These are phyloP conservation scores for Orbilia javanica DNA, from an alignment of 2,329 filamentous ascomycete genomes.

Conservation along the genomic window DNA sequence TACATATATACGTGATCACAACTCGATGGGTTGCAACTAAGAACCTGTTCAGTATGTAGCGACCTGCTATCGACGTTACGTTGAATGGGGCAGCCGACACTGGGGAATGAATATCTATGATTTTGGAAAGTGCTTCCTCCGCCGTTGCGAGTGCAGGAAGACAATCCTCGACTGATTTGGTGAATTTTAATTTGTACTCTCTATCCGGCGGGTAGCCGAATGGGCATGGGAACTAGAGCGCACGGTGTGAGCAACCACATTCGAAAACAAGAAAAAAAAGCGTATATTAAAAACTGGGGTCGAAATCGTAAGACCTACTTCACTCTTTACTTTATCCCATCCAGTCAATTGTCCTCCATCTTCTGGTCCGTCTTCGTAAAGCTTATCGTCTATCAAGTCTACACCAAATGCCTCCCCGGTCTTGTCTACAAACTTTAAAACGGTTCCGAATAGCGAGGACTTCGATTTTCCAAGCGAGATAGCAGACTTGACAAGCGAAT, in stretches of 20 bases:
- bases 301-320: conserved; percentile 17
- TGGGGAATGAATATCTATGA: conserved; percentile 22
- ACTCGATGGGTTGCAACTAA: conserved; percentile 37
- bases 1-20: conserved; percentile 41
- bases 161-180: conserved; percentile 31
- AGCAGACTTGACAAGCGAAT: conserved; percentile 36
- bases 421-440: conserved; percentile 11
- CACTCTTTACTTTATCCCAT: conserved; percentile 43
- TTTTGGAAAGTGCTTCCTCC: conserved; percentile 8
- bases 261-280: no score
- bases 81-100: background rate
- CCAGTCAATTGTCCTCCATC: conserved; percentile 6
- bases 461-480: conserved; percentile 36
- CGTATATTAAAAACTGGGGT: background rate
- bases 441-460: conserved; percentile 20
- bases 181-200: conserved; percentile 45
- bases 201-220: conserved; percentile 37
- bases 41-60: conserved; percentile 36
- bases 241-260: background rate
- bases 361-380: background rate
- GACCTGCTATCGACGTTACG: conserved; percentile 16
- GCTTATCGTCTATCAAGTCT: conserved; percentile 28
- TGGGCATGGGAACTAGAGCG: conserved; percentile 31
- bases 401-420: conserved; percentile 32
- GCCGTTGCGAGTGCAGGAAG: conserved; percentile 32